Evolutionary conservation across 306 rosid genomes (phyloP).

Genomic region (Vigna angularis): DNA sequence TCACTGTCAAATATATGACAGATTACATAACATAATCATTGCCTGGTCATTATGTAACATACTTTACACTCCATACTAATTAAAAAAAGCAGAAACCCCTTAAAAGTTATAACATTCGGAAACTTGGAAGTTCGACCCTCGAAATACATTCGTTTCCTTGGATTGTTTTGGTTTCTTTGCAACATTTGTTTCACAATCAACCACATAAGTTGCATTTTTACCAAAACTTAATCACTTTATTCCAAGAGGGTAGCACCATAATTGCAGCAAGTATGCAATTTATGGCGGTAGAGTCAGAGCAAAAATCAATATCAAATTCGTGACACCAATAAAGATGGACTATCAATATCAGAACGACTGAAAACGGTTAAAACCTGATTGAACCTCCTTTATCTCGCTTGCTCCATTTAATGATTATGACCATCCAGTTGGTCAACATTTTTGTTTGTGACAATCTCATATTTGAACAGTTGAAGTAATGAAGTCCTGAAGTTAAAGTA

Average conservation of each 20-base stretch:
- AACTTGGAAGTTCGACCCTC: no score
- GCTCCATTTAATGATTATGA: slow-evolving; percentile 39
- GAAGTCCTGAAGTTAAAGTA: not conserved
- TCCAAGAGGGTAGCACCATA: not conserved
- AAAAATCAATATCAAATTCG: slow-evolving; percentile 3
- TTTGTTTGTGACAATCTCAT: slow-evolving; percentile 34
- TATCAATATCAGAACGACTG: slow-evolving; percentile 12
- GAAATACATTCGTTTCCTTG: not conserved
- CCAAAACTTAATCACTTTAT: not conserved
- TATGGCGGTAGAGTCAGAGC: not conserved
- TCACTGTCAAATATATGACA: no score
- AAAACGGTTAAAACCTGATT: slow-evolving; percentile 26
- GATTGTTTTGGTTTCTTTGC: not conserved
- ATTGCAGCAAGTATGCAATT: not conserved
- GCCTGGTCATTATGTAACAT: no score
- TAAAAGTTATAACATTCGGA: no score
- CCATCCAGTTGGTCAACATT: slow-evolving; percentile 11
- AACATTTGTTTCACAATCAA: not conserved
- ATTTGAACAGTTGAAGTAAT: slow-evolving; percentile 42
- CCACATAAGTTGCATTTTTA: not conserved
- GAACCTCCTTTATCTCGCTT: slow-evolving; percentile 29
- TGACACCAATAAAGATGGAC: slow-evolving; percentile 1
- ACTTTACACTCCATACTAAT: no score
- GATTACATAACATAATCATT: no score
- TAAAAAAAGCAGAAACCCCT: no score